A percentile compares a stretch with the other conserved stretches of the same genome.
These are phyloP conservation scores for Lupinus albus DNA, from an alignment of 306 rosid genomes.

Conservation along the genomic window DNA sequence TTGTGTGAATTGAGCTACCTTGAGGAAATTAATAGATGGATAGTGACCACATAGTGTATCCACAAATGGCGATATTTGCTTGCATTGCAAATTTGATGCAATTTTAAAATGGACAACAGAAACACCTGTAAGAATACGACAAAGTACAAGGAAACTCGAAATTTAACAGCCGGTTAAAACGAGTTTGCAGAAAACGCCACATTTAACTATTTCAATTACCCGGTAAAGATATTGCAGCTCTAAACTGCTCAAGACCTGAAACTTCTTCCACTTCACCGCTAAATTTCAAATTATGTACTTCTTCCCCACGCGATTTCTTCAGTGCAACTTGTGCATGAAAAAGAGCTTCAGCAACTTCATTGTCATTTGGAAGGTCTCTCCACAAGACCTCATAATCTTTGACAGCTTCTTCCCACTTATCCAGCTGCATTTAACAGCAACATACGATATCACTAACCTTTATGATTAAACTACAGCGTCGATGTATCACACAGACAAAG, in stretches of 20 bases:
- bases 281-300: constrained; percentile 76
- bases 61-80: constrained; percentile 75
- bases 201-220: constrained; percentile 48
- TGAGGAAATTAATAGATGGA: constrained; percentile 87
- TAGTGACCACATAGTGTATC: constrained; percentile 73
- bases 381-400: constrained; percentile 76
- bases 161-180: neutral
- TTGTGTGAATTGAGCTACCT: constrained; percentile 50
- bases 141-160: constrained; percentile 11
- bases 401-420: constrained; percentile 85
- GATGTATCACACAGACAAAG: neutral
- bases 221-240: constrained; percentile 72
- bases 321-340: constrained; percentile 85
- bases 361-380: constrained; percentile 75
- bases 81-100: constrained; percentile 68
- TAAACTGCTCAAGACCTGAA: constrained; percentile 74
- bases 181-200: constrained; percentile 10
- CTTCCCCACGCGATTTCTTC: constrained; percentile 94
- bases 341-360: constrained; percentile 84
- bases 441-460: constrained; percentile 15
- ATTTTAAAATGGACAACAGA: constrained; percentile 83
- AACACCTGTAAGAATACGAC: constrained; percentile 57
- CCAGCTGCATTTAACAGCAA: constrained; percentile 61
- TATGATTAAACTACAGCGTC: neutral
- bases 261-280: constrained; percentile 82